Base-by-base conservation (phyloP, 176 grass and related monocot species). In the Guadua angustifolia region DNA sequence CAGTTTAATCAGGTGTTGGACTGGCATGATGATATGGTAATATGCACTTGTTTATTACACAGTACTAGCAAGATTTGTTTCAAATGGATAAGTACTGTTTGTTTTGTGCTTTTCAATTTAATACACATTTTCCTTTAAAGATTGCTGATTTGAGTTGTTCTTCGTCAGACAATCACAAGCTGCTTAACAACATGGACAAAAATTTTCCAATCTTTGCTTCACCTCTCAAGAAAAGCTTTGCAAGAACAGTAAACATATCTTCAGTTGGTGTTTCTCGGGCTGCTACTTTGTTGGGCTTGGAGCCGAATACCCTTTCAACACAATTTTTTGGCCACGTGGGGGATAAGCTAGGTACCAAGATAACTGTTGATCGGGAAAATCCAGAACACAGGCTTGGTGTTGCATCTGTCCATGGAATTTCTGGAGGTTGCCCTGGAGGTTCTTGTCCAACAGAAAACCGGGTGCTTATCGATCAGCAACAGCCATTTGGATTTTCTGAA, bases 281-380 rank as follows among this genome's bases (percentile, higher is more conserved):
- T 86, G 87, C 93, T 82, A 86, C 84, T 73, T 91, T 98, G 79
- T 79, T 95, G 88, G 90, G 95, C 25, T 84, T 95, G 87, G 88
- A 95, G 65, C 87, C 85, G 73, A 82, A 88, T 77, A 82, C 88
- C 43, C 50, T 93, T 80, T 91, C 90, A 45, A 63, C 85, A 50
- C 89, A 94, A 88, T 47, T 89, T 74, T 88, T 91, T 86, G 73
- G 82, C 61, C 82, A 83, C 21, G 81, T 88, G 83, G 79, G 74
- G 25, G 81, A 93, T 71, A 85, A 91, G 61, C 71, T 83, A 71
- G 78, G 82, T 77, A 86, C 82, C 11, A 82, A 79, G 50, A 84
- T 89, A 79, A 87, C 53, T 77, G 71, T 86, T 57, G 77, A 82
- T 16, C 52, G 24, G 73, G 73, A 75, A 79, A 87, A 70, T 87